Evolutionary conservation across 345 rosid genomes (phyloP).

Genomic region (Salix viminalis): DNA sequence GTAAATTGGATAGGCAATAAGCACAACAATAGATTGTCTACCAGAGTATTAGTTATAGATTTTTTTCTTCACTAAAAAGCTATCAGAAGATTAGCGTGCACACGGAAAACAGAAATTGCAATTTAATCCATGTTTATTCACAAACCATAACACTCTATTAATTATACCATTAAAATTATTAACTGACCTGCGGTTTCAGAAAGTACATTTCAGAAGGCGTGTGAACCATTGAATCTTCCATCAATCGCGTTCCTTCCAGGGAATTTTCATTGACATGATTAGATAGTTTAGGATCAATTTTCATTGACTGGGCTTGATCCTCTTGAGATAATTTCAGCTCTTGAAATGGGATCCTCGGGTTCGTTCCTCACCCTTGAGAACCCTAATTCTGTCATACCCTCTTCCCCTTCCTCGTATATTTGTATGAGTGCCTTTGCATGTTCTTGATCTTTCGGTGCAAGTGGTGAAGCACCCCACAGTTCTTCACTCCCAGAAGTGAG

Average conservation of each 20-base stretch:
- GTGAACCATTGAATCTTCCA: slow-evolving; percentile 9
- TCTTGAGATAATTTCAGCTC: slow-evolving; percentile 18
- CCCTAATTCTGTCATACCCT: slow-evolving; percentile 5
- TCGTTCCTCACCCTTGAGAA: slow-evolving; percentile 12
- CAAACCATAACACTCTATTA: not conserved
- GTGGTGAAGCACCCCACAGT: slow-evolving; percentile 44
- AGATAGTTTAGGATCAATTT: slow-evolving; percentile 6
- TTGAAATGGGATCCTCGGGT: slow-evolving; percentile 12
- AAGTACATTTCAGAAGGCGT: slow-evolving; percentile 16
- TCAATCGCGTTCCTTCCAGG: not conserved
- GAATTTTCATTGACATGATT: slow-evolving; percentile 14
- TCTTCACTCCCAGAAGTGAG: slow-evolving; percentile 36
- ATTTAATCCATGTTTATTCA: not conserved
- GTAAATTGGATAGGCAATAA: not conserved
- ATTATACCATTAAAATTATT: not conserved
- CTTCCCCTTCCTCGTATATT: slow-evolving; percentile 16
- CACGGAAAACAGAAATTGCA: not conserved
- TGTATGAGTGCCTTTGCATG: slow-evolving; percentile 19
- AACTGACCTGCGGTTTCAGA: slow-evolving; percentile 38
- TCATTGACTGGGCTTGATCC: not conserved
- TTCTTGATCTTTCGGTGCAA: slow-evolving; percentile 21
- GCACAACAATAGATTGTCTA: not conserved
- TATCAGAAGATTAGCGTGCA: too few species aligned
- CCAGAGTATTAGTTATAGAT: not conserved
- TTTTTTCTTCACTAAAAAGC: not conserved